Percentiles rank a stretch among this genome's conserved stretches.
These are phyloP conservation scores for Backusella morwellensis DNA, from an alignment of 192 early-diverging fungal species.

Conservation along the genomic window DNA sequence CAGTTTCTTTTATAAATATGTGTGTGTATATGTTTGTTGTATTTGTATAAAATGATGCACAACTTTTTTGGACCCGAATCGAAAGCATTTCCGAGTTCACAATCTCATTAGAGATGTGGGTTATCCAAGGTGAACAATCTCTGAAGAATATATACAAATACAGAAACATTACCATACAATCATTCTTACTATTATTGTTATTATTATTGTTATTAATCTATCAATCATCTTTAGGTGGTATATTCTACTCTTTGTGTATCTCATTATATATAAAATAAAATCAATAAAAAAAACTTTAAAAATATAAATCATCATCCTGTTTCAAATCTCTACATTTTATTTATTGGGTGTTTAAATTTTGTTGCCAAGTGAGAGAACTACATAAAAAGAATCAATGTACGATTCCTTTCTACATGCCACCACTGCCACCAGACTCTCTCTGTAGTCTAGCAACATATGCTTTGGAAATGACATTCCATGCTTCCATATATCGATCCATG, in stretches of 20 bases:
- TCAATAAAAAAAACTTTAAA: no score
- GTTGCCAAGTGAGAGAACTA: no score
- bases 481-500: slow-evolving; percentile 86
- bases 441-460: slow-evolving; percentile 75
- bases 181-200: background rate
- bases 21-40: background rate
- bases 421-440: slow-evolving; percentile 50
- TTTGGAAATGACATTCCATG: slow-evolving; percentile 80
- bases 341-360: no score
- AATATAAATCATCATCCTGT: no score
- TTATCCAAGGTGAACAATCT: slow-evolving; percentile 5
- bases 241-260: background rate
- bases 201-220: background rate
- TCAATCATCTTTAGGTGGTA: background rate
- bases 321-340: no score
- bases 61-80: slow-evolving; percentile 1
- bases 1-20: background rate
- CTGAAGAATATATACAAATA: slow-evolving; percentile 1
- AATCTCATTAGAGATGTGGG: background rate
- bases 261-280: no score
- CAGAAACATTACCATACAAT: background rate
- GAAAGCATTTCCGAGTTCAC: background rate
- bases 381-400: no score
- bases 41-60: background rate
- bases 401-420: slow-evolving; percentile 14